A percentile compares a stretch with the other conserved stretches of the same genome.
These are phyloP conservation scores for Marasmius oreades DNA, from an alignment of 1,284 basidiomycete genomes.

Conservation along the genomic window DNA sequence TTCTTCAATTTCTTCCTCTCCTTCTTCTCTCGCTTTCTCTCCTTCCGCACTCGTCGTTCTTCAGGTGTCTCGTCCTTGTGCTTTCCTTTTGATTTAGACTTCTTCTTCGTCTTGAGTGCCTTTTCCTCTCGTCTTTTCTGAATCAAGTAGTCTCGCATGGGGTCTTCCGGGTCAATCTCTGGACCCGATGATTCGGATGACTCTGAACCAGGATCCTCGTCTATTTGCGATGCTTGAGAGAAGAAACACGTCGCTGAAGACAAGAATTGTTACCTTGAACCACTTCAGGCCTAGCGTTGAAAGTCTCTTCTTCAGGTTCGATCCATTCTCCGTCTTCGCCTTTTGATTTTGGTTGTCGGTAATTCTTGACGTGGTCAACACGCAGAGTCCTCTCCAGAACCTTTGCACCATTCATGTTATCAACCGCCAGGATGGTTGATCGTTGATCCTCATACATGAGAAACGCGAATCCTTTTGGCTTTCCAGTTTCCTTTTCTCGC, in stretches of 20 bases:
- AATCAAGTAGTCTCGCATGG: constrained; percentile 90
- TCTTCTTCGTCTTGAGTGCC: constrained; percentile 59
- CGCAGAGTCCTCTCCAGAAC: constrained; percentile 85
- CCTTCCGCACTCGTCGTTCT: constrained; percentile 25
- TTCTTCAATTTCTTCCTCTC: constrained; percentile 37
- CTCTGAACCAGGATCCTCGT: constrained; percentile 46
- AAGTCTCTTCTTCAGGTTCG: constrained; percentile 80
- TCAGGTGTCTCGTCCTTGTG: constrained; percentile 47
- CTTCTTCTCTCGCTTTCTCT: constrained; percentile 43
- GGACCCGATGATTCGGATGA: constrained; percentile 65
- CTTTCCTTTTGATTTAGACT: constrained; percentile 61
- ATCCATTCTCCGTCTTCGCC: constrained; percentile 85
- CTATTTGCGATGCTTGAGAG: constrained; percentile 8
- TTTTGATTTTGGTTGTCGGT: constrained; percentile 83
- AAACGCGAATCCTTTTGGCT: constrained; percentile 90
- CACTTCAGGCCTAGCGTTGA: constrained; percentile 80
- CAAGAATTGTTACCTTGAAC: constrained; percentile 52
- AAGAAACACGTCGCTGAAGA: constrained; percentile 1
- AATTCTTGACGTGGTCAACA: constrained; percentile 94
- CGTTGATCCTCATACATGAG: constrained; percentile 99
- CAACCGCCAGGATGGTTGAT: constrained; percentile 93
- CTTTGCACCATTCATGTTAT: constrained; percentile 95
- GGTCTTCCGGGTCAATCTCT: constrained; percentile 91
- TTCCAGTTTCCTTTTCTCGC: constrained; percentile 87
- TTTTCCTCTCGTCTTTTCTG: constrained; percentile 68